Base-by-base conservation (phyloP, 2,329 filamentous ascomycete genomes). In the Hymenoscyphus occultus region DNA sequence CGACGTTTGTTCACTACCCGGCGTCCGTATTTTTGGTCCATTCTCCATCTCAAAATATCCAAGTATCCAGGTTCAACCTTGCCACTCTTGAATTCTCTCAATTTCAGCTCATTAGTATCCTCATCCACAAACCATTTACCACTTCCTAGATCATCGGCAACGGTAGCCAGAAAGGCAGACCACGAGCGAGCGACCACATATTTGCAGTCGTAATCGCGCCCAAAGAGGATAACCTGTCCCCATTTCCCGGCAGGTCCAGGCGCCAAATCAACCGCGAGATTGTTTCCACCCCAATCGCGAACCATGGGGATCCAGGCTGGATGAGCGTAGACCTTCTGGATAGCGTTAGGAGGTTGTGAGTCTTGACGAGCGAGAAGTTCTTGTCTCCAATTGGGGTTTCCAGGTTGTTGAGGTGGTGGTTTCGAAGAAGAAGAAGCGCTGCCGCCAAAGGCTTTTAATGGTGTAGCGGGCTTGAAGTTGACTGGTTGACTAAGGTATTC, bases 261-360 rank as follows among this genome's bases (percentile, higher is more conserved):
- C 6, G 93, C 92, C 65, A 99, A 82, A 77, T 99, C 95, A 58
- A 97, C 86, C 19, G 93, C 94, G 74, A 99, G 83, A 81, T 97
- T 96, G 85, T 99, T 99, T 78, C 95, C 95, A 77, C 95, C 95
- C 95, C 95, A 99, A 77, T 99, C 95, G 71, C 95, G 91, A 65
- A 93, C 94, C 40, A 99, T 82, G 62, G 95, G 94, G 71, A 99
- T 97, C 95, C 95, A 99, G 61, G 89, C 90, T 1, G 93, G 89
- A 77, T 99, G 94, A 2, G 93, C 90, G 75, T 99, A 99, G 0
- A 91, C 91, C 77, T 93, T 96, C 76, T 96, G 93, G 40, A 98
- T 89, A 5, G 92, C 87, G 73, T 91, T 90, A 10, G 91, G 84
- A 9, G 95, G 95, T 65, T 98, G 90, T 13, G 89, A 97, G 72